Conservation (phyloP, 2,329 filamentous ascomycete species). For the Verticillium dahliae region DNA sequence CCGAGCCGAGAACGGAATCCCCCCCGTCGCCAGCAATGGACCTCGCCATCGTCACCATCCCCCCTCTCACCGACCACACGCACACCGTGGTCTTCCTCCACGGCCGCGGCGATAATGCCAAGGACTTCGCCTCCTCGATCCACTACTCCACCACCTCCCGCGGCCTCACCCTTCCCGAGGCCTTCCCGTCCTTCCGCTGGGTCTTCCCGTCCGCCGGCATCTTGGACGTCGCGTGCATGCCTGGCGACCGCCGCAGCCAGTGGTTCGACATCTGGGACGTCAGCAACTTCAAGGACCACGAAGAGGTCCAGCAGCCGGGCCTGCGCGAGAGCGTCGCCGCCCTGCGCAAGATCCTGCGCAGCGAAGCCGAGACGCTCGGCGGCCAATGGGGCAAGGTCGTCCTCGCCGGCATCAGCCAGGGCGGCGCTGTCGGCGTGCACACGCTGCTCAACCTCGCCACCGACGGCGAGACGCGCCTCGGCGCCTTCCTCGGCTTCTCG, state of each 20-base stretch:
- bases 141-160: constrained; percentile 21
- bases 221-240: constrained; percentile 16
- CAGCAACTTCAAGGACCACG: constrained; percentile 28
- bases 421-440: constrained; percentile 31
- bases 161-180: constrained; percentile 25
- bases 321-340: constrained; percentile 28
- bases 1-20: neutral
- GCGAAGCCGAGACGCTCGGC: constrained; percentile 27
- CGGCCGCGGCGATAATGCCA: constrained; percentile 33
- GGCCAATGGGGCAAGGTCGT: constrained; percentile 31
- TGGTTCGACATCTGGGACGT: constrained; percentile 47
- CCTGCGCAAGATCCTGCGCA: constrained; percentile 23
- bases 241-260: constrained; percentile 20
- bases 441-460: constrained; percentile 25
- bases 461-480: constrained; percentile 10
- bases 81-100: constrained; percentile 40
- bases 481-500: constrained; percentile 31
- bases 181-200: constrained; percentile 39
- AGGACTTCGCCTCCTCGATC: constrained; percentile 23
- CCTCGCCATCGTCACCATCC: constrained; percentile 6
- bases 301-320: constrained; percentile 34
- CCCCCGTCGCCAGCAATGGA: constrained; percentile 1
- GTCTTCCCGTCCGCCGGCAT: constrained; percentile 39
- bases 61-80: constrained; percentile 20
- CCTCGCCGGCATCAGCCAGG: constrained; percentile 39